Evolutionary conservation across 1,139 yeast species (phyloP).

Genomic region (Yarrowia galli): DNA sequence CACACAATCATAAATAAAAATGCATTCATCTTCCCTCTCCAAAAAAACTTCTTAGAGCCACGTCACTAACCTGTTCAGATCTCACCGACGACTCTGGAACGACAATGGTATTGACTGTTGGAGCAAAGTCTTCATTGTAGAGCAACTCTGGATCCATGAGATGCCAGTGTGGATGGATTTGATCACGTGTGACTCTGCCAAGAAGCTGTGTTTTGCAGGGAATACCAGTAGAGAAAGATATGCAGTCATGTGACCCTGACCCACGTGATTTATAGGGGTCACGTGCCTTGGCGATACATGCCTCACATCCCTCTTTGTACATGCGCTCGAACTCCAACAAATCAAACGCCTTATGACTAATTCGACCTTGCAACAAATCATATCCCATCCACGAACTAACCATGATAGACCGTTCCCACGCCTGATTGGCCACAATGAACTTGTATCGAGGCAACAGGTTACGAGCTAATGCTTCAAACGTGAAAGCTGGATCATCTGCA

Average conservation of each 20-base stretch:
- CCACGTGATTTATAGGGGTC: too few relatives aligned
- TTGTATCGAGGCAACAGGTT: background rate
- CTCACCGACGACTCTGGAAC: background rate
- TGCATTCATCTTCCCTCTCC: too few relatives aligned
- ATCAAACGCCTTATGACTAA: background rate
- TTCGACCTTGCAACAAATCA: background rate
- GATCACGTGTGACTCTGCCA: too few relatives aligned
- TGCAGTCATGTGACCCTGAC: too few relatives aligned
- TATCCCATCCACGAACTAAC: background rate
- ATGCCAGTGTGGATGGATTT: constrained; percentile 21
- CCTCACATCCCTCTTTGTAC: background rate
- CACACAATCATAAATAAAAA: too few relatives aligned
- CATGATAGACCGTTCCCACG: background rate
- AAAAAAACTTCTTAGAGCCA: too few relatives aligned
- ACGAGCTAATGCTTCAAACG: background rate
- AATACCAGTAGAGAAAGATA: background rate
- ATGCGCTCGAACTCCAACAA: too few relatives aligned
- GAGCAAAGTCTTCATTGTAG: background rate
- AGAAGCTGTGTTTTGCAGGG: background rate
- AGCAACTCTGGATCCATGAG: background rate
- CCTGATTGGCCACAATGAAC: background rate
- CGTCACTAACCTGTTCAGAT: too few relatives aligned
- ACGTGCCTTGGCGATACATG: background rate
- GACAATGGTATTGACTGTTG: background rate
- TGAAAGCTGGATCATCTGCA: background rate